Base-by-base conservation (phyloP, 2,329 filamentous ascomycete species). In the Fusarium sp. region DNA sequence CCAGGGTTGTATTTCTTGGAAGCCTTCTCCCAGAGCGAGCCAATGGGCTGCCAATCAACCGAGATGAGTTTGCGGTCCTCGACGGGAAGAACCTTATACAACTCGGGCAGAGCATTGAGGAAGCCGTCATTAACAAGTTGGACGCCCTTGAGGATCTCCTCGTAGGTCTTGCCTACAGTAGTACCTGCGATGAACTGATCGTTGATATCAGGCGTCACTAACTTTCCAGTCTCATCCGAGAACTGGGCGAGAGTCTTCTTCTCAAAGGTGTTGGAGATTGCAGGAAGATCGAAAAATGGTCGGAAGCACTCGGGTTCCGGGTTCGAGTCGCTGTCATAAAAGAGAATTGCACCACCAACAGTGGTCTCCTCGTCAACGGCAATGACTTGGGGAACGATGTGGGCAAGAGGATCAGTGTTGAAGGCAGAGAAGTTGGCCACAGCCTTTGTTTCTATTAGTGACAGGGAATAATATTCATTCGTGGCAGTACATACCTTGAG, bases 141-240 rank as follows among this genome's bases (percentile, higher is more conserved):
- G 0, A 67, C 47, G 0, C 66, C 67, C 4, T 57, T 2, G 0
- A 70, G 66, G 1, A 70, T 11, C 28, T 69, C 53, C 0, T 59
- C 54, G 3, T 70, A 69, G 2, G 65, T 63, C 15, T 60, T 67
- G 0, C 67, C 67, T 0, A 42, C 46, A 4, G 57, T 69, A 4
- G 66, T 66, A 4, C 67, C 66, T 0, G 67, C 62, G 4, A 70
- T 70, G 0, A 70, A 70, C 18, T 69, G 67, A 4, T 70, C 44
- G 20, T 67, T 70, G 34, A 70, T 69, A 23, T 59, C 46, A 1
- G 57, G 57, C 1, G 47, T 54, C 8, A 69, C 67, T 4, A 70
- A 28, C 16, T 67, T 20, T 3, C 67, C 67, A 9, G 62, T 49
- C 38, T 70, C 66, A n/a, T 63, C 67, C 0, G 57, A 40, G 4